Evolutionary conservation across 2,329 filamentous ascomycete species (phyloP), one percentile per base, ranked within the genome.

Genomic region (Curvularia lunata): DNA sequence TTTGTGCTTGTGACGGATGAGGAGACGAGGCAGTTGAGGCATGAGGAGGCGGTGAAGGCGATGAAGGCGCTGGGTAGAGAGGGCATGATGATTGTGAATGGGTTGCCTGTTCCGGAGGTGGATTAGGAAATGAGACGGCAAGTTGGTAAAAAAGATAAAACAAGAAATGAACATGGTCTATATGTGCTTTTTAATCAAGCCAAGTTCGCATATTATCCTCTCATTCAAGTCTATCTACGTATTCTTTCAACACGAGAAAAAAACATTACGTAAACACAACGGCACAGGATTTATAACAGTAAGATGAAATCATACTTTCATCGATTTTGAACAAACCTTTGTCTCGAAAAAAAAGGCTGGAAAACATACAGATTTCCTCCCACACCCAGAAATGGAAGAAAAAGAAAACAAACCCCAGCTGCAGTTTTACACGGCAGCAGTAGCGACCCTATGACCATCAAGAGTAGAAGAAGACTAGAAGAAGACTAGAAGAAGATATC

Each of bases 1-100:
- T 96, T 96, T 74, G 88, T 95, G 34, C 81, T 96, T 8, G 88
- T 91, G 1, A 86, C 86, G 0, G 83, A 91, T 59, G 79, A 87
- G 59, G 89, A 95, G 76, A 88, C 90, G 28, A 82, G 81, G 61
- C 79, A 83, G 59, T 73, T 95, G 74, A 83, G 89, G 52, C 86
- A 91, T 68, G 78, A 85, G 71, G 85, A 88, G 67, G 89, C 90
- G 1, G 80, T 84, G 65, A 83, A 88, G 65, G 91, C 90, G 0
- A 80, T 94, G 77, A 79, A 85, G 72, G 84, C 84, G 65, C 73
- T 91, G 59, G 91, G 91, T 0, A 78, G 75, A 84, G 64, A 72
- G 63, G 87, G 83, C 67, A 85, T 93, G 77, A 91, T 88, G 80
- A 81, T 95, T 58, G 84, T 91, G 47, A 86, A 93, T 69, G 90